Conservation (phyloP, 129 eudicot species). For the Kitagawia praeruptora region DNA sequence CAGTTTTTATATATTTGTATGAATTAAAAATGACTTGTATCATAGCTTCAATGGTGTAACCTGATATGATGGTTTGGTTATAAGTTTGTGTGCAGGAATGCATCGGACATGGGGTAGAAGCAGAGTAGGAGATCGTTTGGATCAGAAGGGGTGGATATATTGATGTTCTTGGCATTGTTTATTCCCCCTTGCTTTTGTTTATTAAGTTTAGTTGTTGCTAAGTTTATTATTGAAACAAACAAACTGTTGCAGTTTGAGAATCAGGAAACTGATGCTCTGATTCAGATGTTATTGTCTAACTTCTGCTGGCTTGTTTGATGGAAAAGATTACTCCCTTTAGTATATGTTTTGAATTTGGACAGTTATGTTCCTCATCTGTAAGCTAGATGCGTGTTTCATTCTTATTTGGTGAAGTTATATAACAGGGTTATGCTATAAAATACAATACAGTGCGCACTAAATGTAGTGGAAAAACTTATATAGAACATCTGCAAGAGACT, state of each 20-base stretch:
- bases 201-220: background rate
- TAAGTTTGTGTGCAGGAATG: background rate
- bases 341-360: background rate
- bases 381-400: background rate
- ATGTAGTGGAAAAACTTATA: too few species aligned
- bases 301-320: background rate
- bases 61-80: background rate
- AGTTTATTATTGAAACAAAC: background rate
- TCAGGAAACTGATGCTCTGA: background rate
- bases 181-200: background rate
- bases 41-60: too few species aligned
- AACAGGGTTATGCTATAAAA: background rate
- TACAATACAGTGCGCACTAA: too few species aligned
- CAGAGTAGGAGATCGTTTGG: too few species aligned
- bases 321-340: background rate
- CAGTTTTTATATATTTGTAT: too few species aligned
- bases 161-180: background rate
- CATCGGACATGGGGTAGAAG: background rate
- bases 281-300: background rate
- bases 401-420: background rate
- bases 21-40: background rate
- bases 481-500: too few species aligned
- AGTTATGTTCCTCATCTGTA: background rate
- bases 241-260: too few species aligned
- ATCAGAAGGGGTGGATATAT: background rate